Evolutionary conservation across 2,329 filamentous ascomycete genomes (phyloP), one percentile per base, ranked within the genome.

Genomic region (Fusarium sp.): DNA sequence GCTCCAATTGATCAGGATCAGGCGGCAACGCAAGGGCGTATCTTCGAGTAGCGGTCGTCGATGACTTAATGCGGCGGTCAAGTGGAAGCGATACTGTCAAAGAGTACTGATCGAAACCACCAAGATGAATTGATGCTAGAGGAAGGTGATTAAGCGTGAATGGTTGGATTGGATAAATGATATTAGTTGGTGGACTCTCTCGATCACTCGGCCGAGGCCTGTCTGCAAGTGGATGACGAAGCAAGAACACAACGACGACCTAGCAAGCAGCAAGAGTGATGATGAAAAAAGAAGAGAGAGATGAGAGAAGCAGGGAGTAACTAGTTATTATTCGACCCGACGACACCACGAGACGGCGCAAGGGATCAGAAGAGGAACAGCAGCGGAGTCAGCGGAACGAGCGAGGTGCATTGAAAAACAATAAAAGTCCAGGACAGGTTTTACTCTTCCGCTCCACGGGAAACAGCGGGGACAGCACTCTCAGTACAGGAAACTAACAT

Each of bases 321-420:
- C 39, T 61, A 49, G 23, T 47, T 62, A 59, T 58, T 65, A 61
- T 59, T 48, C 56, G 57, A 71, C 57, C 20, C 20, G 37, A 24
- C 16, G 29, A 41, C 57, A 70, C 56, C 63, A 68, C 54, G 57
- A 67, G 24, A 50, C 53, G 38, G 28, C 44, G 53, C 26, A 29
- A 20, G 11, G 23, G 28, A 49, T 24, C 24, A 21, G 44, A 33
- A 29, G 20, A 52, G n/a, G 37, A 53, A 53, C 33, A 33, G 39
- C 29, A 42, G 60, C 55, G 61, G 48, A 66, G 50, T 54, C 57
- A 47, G 43, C 61, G 59, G 59, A 26, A 63, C 28, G 53, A 61
- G 61, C 28, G 53, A 61, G 61, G 66, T 63, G 63, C 58, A 72
- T 74, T 73, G 66, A 71, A 74, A 73, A 71, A 54, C 57, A 73